Conservation (phyloP, 2,329 filamentous ascomycete species). For the Didymosphaeria variabile region DNA sequence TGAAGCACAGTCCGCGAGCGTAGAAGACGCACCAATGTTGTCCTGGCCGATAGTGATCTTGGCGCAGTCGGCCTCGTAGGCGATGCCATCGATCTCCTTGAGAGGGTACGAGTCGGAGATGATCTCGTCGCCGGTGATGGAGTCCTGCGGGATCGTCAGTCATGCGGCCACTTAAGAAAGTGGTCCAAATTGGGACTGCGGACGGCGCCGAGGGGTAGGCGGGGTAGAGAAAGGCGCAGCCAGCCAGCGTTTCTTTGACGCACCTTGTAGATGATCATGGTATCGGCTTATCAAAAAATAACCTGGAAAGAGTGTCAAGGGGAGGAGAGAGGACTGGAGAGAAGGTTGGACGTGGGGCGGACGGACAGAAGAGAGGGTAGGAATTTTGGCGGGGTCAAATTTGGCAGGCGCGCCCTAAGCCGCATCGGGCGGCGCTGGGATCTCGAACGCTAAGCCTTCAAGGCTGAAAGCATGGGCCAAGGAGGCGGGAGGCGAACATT, state of each 20-base stretch:
- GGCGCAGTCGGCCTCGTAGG: conserved; percentile 90
- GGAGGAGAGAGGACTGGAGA: conserved; percentile 15
- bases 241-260: conserved; percentile 33
- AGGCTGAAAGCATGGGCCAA: neutral
- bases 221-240: conserved; percentile 23
- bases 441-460: conserved; percentile 12
- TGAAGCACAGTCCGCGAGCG: conserved; percentile 5
- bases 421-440: neutral
- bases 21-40: conserved; percentile 68
- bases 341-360: conserved; percentile 11
- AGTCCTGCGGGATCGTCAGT: conserved; percentile 69
- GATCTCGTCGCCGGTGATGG: conserved; percentile 90
- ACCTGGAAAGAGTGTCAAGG: conserved; percentile 17
- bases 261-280: conserved; percentile 69
- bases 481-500: conserved; percentile 19
- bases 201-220: conserved; percentile 31
- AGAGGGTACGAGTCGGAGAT: conserved; percentile 94
- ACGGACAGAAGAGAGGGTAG: conserved; percentile 17
- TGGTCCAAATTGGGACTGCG: conserved; percentile 15
- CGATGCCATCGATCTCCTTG: conserved; percentile 79
- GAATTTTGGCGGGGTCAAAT: conserved; percentile 41
- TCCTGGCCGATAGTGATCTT: conserved; percentile 85
- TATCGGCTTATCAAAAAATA: conserved; percentile 37
- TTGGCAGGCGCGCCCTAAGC: conserved; percentile 26
- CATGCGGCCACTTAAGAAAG: conserved; percentile 21